A percentile compares a stretch with the other conserved stretches of the same genome.
Conservation (phyloP, 129 eudicot species). For the Pulicaria dysenterica region DNA sequence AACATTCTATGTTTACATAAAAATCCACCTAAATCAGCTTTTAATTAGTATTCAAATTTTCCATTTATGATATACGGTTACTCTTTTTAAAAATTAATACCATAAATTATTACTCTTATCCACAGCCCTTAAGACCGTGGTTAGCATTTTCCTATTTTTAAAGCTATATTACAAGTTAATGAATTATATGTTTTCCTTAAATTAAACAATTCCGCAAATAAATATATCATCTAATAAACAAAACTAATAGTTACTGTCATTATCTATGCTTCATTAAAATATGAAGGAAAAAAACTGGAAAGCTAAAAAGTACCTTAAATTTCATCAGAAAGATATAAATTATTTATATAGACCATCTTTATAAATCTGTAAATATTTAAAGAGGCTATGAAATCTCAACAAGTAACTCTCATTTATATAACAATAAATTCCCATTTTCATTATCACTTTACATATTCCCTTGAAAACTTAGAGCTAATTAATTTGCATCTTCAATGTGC, state of each 20-base stretch:
- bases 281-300: not conserved
- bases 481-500: not conserved
- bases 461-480: not conserved
- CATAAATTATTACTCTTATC: no score
- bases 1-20: no score
- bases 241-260: not conserved
- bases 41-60: no score
- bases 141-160: no score
- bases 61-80: no score
- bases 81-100: no score
- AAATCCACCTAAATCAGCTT: no score
- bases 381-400: not conserved
- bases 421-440: not conserved
- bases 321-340: not conserved
- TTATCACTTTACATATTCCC: conserved; percentile 9
- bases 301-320: conserved; percentile 23
- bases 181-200: no score
- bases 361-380: not conserved
- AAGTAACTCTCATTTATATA: not conserved
- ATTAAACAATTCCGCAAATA: not conserved
- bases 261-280: not conserved
- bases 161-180: no score
- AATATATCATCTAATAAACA: not conserved
- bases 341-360: not conserved
- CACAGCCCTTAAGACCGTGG: no score